Base-by-base conservation (phyloP, 352 stramenopile species). In the Globisporangium abappressorium region DNA sequence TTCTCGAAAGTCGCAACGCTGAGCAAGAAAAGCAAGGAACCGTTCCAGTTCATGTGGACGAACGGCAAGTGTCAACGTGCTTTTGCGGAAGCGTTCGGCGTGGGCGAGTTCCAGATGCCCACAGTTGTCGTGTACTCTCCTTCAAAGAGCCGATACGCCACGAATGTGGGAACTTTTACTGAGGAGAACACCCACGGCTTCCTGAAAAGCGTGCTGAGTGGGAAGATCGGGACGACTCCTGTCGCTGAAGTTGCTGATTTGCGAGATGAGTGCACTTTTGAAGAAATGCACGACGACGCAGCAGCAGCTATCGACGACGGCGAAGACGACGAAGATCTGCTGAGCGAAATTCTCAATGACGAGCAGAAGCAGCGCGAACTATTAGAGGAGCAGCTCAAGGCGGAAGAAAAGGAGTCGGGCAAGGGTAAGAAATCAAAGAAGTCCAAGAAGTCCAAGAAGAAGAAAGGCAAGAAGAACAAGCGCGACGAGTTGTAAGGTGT, bases 21-120 rank as follows among this genome's bases (percentile, higher is more conserved):
- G 56, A 89, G 82, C 51, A 81, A 79, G 63, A 68, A 88, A 38
- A 71, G 77, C 14, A 70, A 72, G 9, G 77, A 92, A 63, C 84
- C 86, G 20, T 90, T 90, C 56, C 69, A 78, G 30, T 94, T 90
- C 60, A 85, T 93, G 80, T 91, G 82, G 81, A 76, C 85, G 14
- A 91, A 90, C 34, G 86, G 84, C 26, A 89, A 87, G 57, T 94
- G 86, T 49, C 86, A 94, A 51, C 79, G 69, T n/a, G 68, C 74
- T 0, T 92, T 93, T 46, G 86, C 86, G 0, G 79, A 84, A 51
- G 84, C 79, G 14, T 91, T 94, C 46, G 84, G 81, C 14, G 71
- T 92, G 33, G 86, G 83, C 9, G 67, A 77, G 22, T 94, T 87
- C 66, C 84, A 94, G 55, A 89, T 94, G 79, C 86, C 83, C 8